Evolutionary conservation across 148 eudicot species (phyloP).

Genomic region (Chenopodium formosanum): DNA sequence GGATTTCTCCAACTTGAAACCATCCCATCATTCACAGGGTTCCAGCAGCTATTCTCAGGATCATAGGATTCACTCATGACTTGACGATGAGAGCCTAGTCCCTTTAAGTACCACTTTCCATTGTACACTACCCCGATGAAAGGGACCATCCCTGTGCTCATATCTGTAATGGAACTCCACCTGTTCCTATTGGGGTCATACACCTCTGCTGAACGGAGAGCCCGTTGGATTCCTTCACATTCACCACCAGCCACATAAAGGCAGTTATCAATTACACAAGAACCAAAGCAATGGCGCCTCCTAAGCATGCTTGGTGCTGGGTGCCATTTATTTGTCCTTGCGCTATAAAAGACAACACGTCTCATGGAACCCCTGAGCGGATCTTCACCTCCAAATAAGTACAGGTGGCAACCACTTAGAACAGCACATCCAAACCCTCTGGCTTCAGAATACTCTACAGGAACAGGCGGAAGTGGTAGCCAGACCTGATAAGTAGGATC

Average conservation of each 20-base stretch:
- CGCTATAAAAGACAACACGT: slow-evolving; percentile 73
- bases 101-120: slow-evolving; percentile 86
- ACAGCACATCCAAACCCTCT: slow-evolving; percentile 95
- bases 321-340: slow-evolving; percentile 87
- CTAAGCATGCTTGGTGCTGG: slow-evolving; percentile 80
- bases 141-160: slow-evolving; percentile 94
- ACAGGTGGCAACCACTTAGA: slow-evolving; percentile 74
- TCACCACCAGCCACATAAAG: slow-evolving; percentile 94
- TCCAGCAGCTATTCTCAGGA: slow-evolving; percentile 68
- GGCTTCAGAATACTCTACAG: slow-evolving; percentile 76
- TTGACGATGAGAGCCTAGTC: slow-evolving; percentile 74
- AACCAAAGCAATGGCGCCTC: slow-evolving; percentile 80
- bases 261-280: slow-evolving; percentile 81
- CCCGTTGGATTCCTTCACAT: slow-evolving; percentile 85
- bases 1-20: slow-evolving; percentile 93
- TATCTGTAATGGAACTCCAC: slow-evolving; percentile 80
- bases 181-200: slow-evolving; percentile 83
- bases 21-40: slow-evolving; percentile 68
- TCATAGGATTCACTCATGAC: slow-evolving; percentile 79
- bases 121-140: slow-evolving; percentile 87
- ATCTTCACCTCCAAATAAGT: slow-evolving; percentile 81
- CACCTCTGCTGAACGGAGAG: slow-evolving; percentile 86
- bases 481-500: slow-evolving; percentile 85
- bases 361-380: slow-evolving; percentile 77
- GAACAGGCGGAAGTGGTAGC: slow-evolving; percentile 97